Evolutionary conservation across 352 stramenopile species (phyloP).

Genomic region (Aphanomyces invadans): DNA sequence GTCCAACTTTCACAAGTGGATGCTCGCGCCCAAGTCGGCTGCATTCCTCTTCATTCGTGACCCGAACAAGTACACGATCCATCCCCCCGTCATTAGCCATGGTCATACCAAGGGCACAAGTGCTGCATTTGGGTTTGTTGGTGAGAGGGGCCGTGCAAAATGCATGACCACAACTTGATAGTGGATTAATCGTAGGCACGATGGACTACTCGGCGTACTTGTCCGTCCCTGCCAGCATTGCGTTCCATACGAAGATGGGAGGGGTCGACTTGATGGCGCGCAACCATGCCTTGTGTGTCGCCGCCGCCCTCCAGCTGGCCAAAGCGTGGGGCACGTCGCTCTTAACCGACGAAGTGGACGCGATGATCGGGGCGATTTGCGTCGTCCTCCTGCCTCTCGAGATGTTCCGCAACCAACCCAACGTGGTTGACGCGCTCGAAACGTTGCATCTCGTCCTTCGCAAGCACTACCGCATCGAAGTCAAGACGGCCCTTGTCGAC

Average conservation of each 20-base stretch:
- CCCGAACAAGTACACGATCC: background rate
- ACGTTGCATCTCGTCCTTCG: slow-evolving; percentile 11
- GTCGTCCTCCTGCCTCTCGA: background rate
- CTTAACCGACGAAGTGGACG: background rate
- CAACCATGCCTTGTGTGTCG: slow-evolving; percentile 31
- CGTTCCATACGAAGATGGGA: slow-evolving; percentile 16
- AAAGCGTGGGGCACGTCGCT: slow-evolving; percentile 18
- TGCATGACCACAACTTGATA: no score
- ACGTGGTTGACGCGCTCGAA: background rate
- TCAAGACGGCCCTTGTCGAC: background rate
- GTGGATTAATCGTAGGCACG: no score
- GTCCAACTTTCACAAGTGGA: slow-evolving; percentile 25
- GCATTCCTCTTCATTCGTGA: slow-evolving; percentile 24
- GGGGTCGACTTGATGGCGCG: slow-evolving; percentile 25
- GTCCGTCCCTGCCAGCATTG: background rate
- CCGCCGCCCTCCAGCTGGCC: slow-evolving; percentile 20
- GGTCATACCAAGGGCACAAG: background rate
- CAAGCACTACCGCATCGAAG: slow-evolving; percentile 5
- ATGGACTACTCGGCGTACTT: slow-evolving; percentile 15
- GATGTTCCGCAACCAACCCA: background rate
- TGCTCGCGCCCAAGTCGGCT: slow-evolving; percentile 17
- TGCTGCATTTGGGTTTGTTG: slow-evolving; percentile 3
- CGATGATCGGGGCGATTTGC: slow-evolving; percentile 6
- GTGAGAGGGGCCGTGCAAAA: no score
- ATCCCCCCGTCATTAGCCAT: slow-evolving; percentile 9